Evolutionary conservation across 306 rosid genomes (phyloP).

Genomic region (Cicer chorassanicum): DNA sequence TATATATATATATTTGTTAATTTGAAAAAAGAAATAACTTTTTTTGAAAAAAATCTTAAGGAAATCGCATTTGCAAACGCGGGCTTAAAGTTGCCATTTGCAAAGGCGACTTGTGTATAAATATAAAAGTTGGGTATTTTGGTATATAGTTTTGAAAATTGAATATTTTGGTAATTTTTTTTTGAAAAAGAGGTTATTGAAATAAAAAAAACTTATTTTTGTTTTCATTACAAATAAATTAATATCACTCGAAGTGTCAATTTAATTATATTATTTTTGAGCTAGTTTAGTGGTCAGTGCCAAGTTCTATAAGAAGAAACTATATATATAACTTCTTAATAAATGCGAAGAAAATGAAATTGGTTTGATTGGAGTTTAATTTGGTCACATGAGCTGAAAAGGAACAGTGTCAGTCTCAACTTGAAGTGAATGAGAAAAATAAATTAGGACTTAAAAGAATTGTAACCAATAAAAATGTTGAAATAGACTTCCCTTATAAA

Average conservation of each 20-base stretch:
- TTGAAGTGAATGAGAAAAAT: constrained; percentile 32
- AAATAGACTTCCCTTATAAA: constrained; percentile 39
- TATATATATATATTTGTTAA: no score
- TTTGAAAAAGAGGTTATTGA: no score
- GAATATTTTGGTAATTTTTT: no score
- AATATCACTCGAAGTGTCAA: constrained; percentile 41
- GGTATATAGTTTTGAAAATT: no score
- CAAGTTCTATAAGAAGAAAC: constrained; percentile 25
- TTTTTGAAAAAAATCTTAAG: no score
- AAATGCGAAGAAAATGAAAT: constrained; percentile 52
- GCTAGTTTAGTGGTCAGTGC: constrained; percentile 49
- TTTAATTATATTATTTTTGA: constrained; percentile 10
- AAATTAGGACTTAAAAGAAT: not conserved
- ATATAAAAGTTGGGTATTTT: no score
- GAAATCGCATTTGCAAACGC: no score
- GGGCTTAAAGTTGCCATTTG: no score
- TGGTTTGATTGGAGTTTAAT: constrained; percentile 31
- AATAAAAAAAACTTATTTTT: no score
- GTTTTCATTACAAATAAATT: constrained; percentile 40
- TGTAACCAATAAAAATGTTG: constrained; percentile 43
- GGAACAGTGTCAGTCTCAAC: constrained; percentile 51
- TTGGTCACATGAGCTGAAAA: constrained; percentile 42
- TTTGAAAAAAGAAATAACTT: no score
- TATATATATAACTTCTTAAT: not conserved
- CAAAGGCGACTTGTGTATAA: no score